Base-by-base conservation (phyloP, 805 yeast genomes). In the Limtongia smithiae region DNA sequence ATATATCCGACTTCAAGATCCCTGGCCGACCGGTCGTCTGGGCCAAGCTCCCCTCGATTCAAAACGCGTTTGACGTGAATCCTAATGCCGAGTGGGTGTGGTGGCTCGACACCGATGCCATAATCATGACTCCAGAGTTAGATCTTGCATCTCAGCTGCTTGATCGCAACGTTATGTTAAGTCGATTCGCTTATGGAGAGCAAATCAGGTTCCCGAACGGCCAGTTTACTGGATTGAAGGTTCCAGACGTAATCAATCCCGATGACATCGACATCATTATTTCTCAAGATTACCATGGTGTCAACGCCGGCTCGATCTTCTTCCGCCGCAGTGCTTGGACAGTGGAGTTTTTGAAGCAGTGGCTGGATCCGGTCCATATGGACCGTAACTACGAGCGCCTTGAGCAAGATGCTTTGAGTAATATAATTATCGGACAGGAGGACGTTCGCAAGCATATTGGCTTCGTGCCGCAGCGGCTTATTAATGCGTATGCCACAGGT, bases 351-450 rank as follows among this genome's bases (percentile, higher is more conserved):
- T 69, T 86, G 49, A 93, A 85, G 64, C 60, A 77, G 12, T 85
- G 94, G 94, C 85, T 91, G 89, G 94, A 86, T 60, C 93, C 94
- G 6, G 85, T 82, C 3, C 72, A 81, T 68, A 83, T 85, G 67
- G 93, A 85, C 65, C 90, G 83, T 62, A 81, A 80, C 77, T 93
- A 84, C 62, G 95, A 85, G 60, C 91, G 85, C 63, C 81, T 81
- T 62, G 95, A 86, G 62, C 95, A 86, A 65, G 94, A 85, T 62
- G 89, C 91, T 1, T 70, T 86, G 51, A 93, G 85, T 60, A 73
- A 84, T 0, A 65, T 86, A 14, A 32, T 58, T 30, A 21, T 45
- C 32, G 35, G 35, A 37, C 47, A 51, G 35, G 37, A 48, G 9
- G 35, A 44, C 20, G 39, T 58, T 27, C 60, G 56, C 14, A 38